Base-by-base conservation (phyloP, 176 grass and related monocot genomes). In the Carex scoparia region DNA sequence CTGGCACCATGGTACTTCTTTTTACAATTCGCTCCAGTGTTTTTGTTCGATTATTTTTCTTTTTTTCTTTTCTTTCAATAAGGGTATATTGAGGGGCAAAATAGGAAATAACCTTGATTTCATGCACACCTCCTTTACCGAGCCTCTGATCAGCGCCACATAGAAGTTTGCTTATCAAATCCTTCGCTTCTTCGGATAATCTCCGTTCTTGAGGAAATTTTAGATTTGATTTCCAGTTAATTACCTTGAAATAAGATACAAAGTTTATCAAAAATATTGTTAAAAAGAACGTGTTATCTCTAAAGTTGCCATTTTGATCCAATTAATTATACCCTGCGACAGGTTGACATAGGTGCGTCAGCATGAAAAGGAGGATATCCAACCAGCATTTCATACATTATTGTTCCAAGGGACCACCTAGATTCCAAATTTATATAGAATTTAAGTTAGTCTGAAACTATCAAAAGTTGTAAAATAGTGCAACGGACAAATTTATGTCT, bases 331-430 rank as follows among this genome's bases (percentile, higher is more conserved):
- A 94, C 93, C 90, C 91, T 94, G 89, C 88, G 82, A 86, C 93
- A 94, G 10, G 93, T 94, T 35, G 86, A 86, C 59, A 94, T 88
- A 75, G 90, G 93, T 63, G 91, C 88, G 49, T 94, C 90, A 15
- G 93, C 88, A 88, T 94, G 91, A 87, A 92, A 94, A 12, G 90
- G 93, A 42, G 93, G 88, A 82, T 90, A 94, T 40, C 93, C 93
- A 84, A 94, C 86, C 76, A 94, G 90, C 90, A 94, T 94, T 86
- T 94, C 93, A 51, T 94, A 94, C 90, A 94, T 92, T 75, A 94
- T 94, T 85, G 88, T 90, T 88, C 93, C 93, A 82, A 94, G 86
- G 15, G 93, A 94, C 93, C 93, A 94, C 90, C 93, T 94, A 86
- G 59, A 69, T 78, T 84, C 65, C n/a, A 69, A 84, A 83, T 74